phyloP scores from a whole-genome alignment of 371 early-diverging fungal species.

The Mortierella sp. region DNA sequence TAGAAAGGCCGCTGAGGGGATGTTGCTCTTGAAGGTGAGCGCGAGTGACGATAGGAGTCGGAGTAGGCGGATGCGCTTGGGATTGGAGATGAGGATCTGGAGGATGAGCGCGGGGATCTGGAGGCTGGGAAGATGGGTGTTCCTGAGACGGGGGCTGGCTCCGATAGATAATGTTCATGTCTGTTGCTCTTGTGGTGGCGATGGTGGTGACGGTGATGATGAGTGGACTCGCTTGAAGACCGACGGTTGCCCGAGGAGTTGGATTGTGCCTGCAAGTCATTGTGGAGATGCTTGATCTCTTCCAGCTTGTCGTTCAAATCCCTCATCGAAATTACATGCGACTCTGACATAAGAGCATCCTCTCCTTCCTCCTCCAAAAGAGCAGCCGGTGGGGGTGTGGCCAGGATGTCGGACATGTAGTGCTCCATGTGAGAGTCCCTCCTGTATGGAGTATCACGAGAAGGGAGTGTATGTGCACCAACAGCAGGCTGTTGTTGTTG shows the following conservation, averaged over 20 bases:
- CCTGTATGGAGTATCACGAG: neutral
- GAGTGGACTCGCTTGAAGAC: neutral
- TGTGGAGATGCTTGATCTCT: neutral
- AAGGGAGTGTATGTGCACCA: neutral
- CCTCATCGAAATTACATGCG: neutral
- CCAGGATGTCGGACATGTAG: constrained; percentile 6
- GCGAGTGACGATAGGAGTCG: neutral
- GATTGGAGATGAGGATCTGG: neutral
- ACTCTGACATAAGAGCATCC: neutral
- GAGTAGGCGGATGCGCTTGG: neutral
- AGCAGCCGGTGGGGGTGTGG: neutral
- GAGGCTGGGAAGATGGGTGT: constrained; percentile 3
- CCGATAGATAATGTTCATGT: neutral
- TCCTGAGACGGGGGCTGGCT: neutral
- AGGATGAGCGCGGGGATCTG: neutral
- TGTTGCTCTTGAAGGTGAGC: neutral
- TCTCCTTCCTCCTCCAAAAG: neutral
- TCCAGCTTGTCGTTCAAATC: neutral
- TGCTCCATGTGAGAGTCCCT: neutral
- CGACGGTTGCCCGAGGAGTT: neutral
- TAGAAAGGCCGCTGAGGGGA: neutral
- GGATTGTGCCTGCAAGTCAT: neutral
- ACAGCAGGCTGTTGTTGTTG: neutral
- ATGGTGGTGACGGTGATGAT: neutral
- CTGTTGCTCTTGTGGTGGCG: neutral